These are phyloP conservation scores for Ilex asprella DNA, from an alignment of 257 asterid genomes.

Conservation along the genomic window DNA sequence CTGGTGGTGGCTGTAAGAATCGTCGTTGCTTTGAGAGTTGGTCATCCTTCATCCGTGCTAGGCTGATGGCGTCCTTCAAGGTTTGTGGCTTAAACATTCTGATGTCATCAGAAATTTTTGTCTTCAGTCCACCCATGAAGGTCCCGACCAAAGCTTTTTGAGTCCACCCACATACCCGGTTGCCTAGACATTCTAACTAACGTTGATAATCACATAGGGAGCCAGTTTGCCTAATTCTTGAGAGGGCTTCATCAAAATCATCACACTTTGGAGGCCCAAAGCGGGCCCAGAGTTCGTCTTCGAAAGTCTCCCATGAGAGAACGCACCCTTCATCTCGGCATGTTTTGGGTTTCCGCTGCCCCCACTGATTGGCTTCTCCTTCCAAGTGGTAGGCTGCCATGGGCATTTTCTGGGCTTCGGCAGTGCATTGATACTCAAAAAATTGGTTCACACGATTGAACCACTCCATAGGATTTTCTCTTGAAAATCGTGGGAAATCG, in stretches of 20 bases:
- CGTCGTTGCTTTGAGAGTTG: neutral
- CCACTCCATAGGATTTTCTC: neutral
- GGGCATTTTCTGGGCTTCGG: neutral
- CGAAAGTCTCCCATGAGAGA: neutral
- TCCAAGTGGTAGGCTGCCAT: neutral
- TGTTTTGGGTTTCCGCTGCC: neutral
- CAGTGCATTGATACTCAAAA: neutral
- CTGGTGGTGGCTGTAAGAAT: neutral
- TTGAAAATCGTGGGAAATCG: neutral
- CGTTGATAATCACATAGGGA: neutral
- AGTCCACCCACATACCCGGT: neutral
- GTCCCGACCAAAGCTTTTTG: neutral
- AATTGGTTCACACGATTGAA: neutral
- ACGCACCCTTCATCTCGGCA: neutral
- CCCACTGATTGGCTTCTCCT: neutral
- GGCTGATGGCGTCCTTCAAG: neutral
- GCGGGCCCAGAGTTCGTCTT: neutral
- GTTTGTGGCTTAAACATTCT: neutral
- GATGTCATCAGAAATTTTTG: neutral
- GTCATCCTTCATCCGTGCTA: neutral
- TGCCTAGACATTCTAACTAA: neutral
- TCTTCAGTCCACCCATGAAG: neutral
- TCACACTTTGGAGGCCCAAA: neutral
- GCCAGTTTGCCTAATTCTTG: neutral
- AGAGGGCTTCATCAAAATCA: neutral